A percentile compares a stretch with the other conserved stretches of the same genome.
Evolutionary conservation across 2,329 filamentous ascomycete species (phyloP).

Genomic region (Leptosphaerulina australis): DNA sequence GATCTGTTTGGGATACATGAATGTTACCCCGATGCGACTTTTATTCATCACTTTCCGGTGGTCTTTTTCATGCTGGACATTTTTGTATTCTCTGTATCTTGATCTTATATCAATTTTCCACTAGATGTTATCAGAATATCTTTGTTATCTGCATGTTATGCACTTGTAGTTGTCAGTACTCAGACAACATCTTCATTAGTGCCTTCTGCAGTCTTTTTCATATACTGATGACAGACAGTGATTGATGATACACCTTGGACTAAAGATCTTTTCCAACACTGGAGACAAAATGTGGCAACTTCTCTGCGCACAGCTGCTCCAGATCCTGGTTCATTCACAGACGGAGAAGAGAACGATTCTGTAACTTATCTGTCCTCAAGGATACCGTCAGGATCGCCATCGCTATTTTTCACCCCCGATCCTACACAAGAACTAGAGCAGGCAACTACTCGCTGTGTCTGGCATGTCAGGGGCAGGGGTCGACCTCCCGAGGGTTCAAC

Average conservation of each 20-base stretch:
- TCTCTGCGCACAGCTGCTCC: neutral
- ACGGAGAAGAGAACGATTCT: slow-evolving; percentile 37
- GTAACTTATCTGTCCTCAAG: slow-evolving; percentile 32
- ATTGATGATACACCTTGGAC: slow-evolving; percentile 1
- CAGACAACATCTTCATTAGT: no score
- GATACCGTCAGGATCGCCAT: slow-evolving; percentile 11
- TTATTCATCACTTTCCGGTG: neutral
- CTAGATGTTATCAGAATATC: no score
- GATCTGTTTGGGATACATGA: neutral
- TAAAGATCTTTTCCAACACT: neutral
- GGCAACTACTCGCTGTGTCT: slow-evolving; percentile 35
- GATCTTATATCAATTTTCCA: no score
- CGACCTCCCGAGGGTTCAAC: slow-evolving; percentile 28
- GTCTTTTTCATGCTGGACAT: neutral
- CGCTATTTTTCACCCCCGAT: slow-evolving; percentile 20
- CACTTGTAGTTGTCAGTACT: no score
- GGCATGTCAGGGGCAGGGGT: slow-evolving; percentile 26
- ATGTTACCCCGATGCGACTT: neutral
- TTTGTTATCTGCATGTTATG: no score
- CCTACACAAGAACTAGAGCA: slow-evolving; percentile 29
- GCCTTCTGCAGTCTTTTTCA: neutral
- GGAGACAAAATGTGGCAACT: neutral
- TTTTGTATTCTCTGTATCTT: neutral
- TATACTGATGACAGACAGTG: neutral
- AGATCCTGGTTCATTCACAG: slow-evolving; percentile 39